Evolutionary conservation across 108 stramenopile genomes (phyloP), one percentile per base, ranked within the genome.

Genomic region (Stephanodiscus minutulus): DNA sequence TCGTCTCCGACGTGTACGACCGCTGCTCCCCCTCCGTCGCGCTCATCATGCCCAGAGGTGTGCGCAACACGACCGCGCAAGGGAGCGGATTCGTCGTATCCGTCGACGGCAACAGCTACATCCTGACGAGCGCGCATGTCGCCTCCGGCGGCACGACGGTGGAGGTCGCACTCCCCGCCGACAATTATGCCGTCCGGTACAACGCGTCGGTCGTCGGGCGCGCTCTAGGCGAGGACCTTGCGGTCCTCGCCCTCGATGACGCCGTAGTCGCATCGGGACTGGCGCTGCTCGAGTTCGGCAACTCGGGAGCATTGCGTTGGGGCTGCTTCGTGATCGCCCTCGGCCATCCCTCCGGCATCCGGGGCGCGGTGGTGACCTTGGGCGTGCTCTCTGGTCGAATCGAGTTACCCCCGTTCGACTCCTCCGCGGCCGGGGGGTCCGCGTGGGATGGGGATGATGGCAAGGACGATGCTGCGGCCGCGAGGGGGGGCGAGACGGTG

Each of bases 311-410:
- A 0, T 70, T 70, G 20, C 47, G 33, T 4, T 43, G 59, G 4
- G 77, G 77, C 2, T 66, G 70, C 3, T 22, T 54, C 20, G 56
- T 64, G 6, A 72, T 71, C 67, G 64, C 70, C 33, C 61, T 61
- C 27, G 77, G 77, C 33, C 72, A 79, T 79, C 77, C 77, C 11
- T 69, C 72, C 4, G 31, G 31, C 31, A 33, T 33, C 31, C 31
- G 2, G 31, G 50, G 71, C 53, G 67, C 68, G 20, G 27, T 54
- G 20, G 27, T 54, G 33, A 71, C 70, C 18, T 71, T 64, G 29
- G 77, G 70, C 63, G 72, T 79, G 77, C 72, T 71, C 18, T 64
- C 62, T 31, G 77, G 77, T 17, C 72, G 72, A 59, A 70, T 79
- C 37, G 31, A 33, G 5, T 33, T 33, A 5, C 31, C 31, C 31